Evolutionary conservation across 2,329 filamentous ascomycete species (phyloP).

Genomic region (Spiromastix sp.): DNA sequence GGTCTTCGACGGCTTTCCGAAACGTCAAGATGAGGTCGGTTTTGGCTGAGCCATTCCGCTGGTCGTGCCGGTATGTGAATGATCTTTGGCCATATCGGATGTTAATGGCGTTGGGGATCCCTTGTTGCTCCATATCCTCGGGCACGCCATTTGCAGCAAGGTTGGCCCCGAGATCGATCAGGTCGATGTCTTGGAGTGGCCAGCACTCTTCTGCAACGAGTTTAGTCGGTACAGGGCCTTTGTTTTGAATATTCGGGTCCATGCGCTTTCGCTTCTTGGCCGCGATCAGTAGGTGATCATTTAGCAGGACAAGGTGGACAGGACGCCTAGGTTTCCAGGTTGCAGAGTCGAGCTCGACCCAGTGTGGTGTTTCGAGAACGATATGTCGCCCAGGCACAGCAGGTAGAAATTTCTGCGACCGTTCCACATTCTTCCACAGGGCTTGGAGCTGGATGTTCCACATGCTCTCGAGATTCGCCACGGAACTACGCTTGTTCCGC

Average conservation of each 20-base stretch:
- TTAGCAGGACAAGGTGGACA: slow-evolving; percentile 85
- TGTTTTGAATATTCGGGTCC: slow-evolving; percentile 46
- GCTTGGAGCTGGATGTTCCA: slow-evolving; percentile 62
- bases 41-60: slow-evolving; percentile 69
- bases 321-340: slow-evolving; percentile 88
- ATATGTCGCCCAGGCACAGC: slow-evolving; percentile 87
- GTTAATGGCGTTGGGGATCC: slow-evolving; percentile 76
- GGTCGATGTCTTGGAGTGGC: slow-evolving; percentile 83
- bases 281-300: slow-evolving; percentile 87
- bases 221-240: slow-evolving; percentile 48
- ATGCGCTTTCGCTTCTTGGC: slow-evolving; percentile 85
- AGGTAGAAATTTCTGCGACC: slow-evolving; percentile 91
- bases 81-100: slow-evolving; percentile 82
- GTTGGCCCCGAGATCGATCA: slow-evolving; percentile 67
- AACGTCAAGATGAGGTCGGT: slow-evolving; percentile 74
- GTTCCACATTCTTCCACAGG: slow-evolving; percentile 94
- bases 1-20: slow-evolving; percentile 82
- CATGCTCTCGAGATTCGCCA: slow-evolving; percentile 61
- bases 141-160: slow-evolving; percentile 26
- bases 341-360: slow-evolving; percentile 94
- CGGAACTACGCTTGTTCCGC: slow-evolving; percentile 71
- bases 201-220: slow-evolving; percentile 91
- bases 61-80: slow-evolving; percentile 88
- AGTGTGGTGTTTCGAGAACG: slow-evolving; percentile 80
- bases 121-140: slow-evolving; percentile 41